Evolutionary conservation across 2,329 filamentous ascomycete genomes (phyloP).

Genomic region (Neophaeococcomyces mojaviensis): DNA sequence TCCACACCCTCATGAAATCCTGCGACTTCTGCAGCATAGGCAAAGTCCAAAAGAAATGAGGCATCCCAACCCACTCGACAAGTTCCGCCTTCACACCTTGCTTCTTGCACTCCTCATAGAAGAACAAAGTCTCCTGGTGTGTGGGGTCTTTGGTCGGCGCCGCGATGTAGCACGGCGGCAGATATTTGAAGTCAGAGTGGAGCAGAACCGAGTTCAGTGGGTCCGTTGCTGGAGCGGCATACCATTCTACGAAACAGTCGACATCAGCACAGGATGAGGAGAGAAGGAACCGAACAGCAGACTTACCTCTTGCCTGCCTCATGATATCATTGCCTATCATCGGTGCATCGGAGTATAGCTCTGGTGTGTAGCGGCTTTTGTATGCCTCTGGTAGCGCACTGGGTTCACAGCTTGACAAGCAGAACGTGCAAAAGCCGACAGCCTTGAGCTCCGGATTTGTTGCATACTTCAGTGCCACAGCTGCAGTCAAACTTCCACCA

Average conservation of each 20-base stretch:
- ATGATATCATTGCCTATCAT: conserved; percentile 6
- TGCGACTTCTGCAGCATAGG: conserved; percentile 5
- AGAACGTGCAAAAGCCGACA: conserved; percentile 23
- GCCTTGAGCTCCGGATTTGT: conserved; percentile 23
- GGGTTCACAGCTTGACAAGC: neutral
- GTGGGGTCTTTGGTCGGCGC: conserved; percentile 11
- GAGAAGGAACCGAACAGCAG: neutral
- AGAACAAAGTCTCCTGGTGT: conserved; percentile 9
- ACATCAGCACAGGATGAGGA: no score
- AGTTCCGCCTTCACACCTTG: conserved; percentile 8
- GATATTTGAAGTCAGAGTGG: conserved; percentile 3
- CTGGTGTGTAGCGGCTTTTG: conserved; percentile 9
- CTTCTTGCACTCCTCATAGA: conserved; percentile 11
- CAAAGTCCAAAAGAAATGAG: conserved; percentile 10
- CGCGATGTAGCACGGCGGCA: conserved; percentile 7
- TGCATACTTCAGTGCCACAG: conserved; percentile 21
- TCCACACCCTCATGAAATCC: conserved; percentile 2
- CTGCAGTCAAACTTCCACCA: conserved; percentile 33
- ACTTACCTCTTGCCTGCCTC: conserved; percentile 6
- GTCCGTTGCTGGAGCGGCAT: conserved; percentile 4
- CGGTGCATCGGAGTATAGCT: conserved; percentile 6
- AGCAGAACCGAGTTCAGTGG: conserved; percentile 6
- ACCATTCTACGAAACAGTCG: conserved; percentile 4
- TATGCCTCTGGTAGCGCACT: conserved; percentile 2
- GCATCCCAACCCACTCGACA: conserved; percentile 8